Conservation (phyloP, 2,329 filamentous ascomycete species). For the Pestalotiopsis sp. region DNA sequence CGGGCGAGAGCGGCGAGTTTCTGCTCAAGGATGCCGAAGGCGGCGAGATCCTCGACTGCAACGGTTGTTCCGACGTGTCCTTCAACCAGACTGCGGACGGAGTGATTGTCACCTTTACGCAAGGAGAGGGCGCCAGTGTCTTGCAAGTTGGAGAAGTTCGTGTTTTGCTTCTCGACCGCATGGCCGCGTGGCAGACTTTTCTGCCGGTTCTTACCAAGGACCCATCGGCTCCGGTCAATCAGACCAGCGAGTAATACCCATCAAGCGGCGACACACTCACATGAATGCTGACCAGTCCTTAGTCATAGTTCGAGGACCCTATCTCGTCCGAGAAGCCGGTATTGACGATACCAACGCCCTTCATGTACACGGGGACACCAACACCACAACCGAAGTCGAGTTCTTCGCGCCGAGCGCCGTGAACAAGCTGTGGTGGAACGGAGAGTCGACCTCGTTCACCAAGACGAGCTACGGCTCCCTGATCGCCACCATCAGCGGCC, state of each 20-base stretch:
- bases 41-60: neutral
- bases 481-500: neutral
- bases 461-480: neutral
- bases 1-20: neutral
- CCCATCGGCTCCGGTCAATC: neutral
- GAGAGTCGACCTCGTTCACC: neutral
- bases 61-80: neutral
- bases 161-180: neutral
- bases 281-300: neutral
- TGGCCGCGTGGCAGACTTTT: neutral
- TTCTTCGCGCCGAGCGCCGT: neutral
- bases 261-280: neutral
- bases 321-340: neutral
- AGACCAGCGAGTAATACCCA: neutral
- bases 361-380: neutral
- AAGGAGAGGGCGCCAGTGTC: neutral
- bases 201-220: neutral
- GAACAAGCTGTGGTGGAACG: neutral
- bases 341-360: neutral
- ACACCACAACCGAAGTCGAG: neutral
- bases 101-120: neutral
- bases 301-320: neutral
- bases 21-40: neutral
- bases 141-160: neutral
- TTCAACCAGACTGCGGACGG: neutral